Evolutionary conservation across 495 filamentous ascomycete species (phyloP), one percentile per base, ranked within the genome.

Genomic region (Aspergillus olivimuriae): DNA sequence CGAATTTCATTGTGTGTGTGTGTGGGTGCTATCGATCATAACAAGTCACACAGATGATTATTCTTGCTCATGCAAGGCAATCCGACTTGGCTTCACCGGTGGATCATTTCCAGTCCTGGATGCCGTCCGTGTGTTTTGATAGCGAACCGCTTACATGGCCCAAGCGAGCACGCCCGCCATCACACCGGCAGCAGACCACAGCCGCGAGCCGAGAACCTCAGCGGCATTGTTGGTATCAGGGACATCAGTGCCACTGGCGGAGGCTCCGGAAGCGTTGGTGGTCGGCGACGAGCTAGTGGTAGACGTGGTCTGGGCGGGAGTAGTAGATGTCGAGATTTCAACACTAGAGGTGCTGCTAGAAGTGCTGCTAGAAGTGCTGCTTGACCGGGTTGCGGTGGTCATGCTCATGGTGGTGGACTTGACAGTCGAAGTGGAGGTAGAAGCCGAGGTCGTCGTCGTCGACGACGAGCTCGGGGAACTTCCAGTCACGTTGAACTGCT

Each of bases 401-500:
- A 36, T 34, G 28, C 38, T 39, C 10, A 37, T 41, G 17, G 46
- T 50, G n/a, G 48, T 44, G 21, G 40, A 34, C 11, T 37, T 24
- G 44, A 41, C 41, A 19, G 56, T 46, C 26, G 62, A 43, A 24
- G 41, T 24, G 34, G 53, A 42, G 39, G 31, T 40, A 28, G 40
- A 43, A 22, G 36, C 24, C 14, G 41, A 14, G 28, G 22, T 57
- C 26, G 48, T 41, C 17, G 41, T 42, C 26, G 48, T 41, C 17
- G 41, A 40, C n/a, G 49, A 54, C 15, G 46, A 50, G 46, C 39
- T 44, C 20, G 41, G 15, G 20, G 48, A 37, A n/a, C 53, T 41
- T 24, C 39, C 47, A 34, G 52, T 55, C 41, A 66, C 59, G 44
- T 63, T 59, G 58, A 70, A 70, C 34, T 68, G 59, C 26, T 57